Percentiles rank a stretch among this genome's conserved stretches.
phyloP scores from a whole-genome alignment of 805 yeast genomes.

The Starmerella bombi region DNA sequence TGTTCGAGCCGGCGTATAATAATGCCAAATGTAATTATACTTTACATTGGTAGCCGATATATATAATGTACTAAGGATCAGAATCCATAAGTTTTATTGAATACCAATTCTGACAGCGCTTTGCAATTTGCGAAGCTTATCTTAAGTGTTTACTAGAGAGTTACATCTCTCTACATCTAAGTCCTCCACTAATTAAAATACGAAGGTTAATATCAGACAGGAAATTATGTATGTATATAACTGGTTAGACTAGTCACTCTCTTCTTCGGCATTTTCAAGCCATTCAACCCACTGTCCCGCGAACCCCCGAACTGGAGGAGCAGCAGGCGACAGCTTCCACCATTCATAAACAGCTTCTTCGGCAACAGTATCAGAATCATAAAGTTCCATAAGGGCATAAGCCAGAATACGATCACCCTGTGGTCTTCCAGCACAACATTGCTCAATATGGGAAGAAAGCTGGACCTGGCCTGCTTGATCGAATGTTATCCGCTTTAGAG shows the following conservation, averaged over 20 bases:
- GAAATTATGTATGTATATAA: too few species aligned
- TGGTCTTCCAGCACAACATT: constrained; percentile 31
- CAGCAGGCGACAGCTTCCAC: constrained; percentile 52
- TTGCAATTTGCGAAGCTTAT: too few species aligned
- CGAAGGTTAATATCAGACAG: too few species aligned
- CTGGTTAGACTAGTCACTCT: constrained; percentile 35
- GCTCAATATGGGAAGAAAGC: constrained; percentile 39
- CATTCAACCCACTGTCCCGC: constrained; percentile 72
- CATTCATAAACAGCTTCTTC: constrained; percentile 70
- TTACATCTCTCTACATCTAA: too few species aligned
- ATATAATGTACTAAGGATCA: too few species aligned
- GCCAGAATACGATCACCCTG: constrained; percentile 36
- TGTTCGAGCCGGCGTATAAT: too few species aligned
- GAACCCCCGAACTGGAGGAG: constrained; percentile 38
- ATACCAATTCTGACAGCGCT: too few species aligned
- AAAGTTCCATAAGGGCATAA: constrained; percentile 47
- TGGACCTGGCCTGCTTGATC: constrained; percentile 67
- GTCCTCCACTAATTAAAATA: too few species aligned
- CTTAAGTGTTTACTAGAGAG: too few species aligned
- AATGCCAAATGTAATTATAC: too few species aligned
- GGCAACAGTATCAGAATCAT: constrained; percentile 68
- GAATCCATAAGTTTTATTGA: too few species aligned
- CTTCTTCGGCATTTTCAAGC: constrained; percentile 69
- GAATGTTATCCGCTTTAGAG: constrained; percentile 76
- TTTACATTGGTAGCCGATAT: too few species aligned